A percentile compares a stretch with the other conserved stretches of the same genome.
phyloP scores from a whole-genome alignment of 176 grass and related monocot species.

The Chloris gayana region DNA sequence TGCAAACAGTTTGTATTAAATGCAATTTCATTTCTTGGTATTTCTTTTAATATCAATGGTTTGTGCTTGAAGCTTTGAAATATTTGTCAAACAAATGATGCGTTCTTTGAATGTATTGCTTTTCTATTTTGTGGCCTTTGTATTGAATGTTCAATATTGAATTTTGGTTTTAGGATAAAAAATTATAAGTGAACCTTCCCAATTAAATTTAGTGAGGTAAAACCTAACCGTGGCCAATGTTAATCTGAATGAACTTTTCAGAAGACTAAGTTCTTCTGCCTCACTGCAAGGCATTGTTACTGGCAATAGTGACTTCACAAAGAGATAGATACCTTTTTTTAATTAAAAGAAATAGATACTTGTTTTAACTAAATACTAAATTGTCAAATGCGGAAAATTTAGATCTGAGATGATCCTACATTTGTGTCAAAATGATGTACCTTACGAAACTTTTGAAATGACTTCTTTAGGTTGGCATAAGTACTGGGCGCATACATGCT shows the following conservation, averaged over 20 bases:
- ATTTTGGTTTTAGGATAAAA: background rate
- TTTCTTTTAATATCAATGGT: background rate
- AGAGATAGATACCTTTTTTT: too few species aligned
- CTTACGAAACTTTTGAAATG: slow-evolving; percentile 38
- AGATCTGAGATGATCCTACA: background rate
- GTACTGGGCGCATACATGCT: slow-evolving; percentile 97
- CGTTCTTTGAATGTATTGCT: background rate
- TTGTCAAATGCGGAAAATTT: background rate
- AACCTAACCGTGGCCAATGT: background rate
- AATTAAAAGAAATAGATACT: too few species aligned
- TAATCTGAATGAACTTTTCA: too few species aligned
- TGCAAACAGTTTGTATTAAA: background rate
- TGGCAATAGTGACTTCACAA: background rate
- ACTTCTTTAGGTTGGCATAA: slow-evolving; percentile 88
- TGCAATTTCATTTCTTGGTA: background rate
- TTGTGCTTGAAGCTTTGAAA: slow-evolving; percentile 8
- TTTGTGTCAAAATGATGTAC: background rate
- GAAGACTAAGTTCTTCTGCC: too few species aligned
- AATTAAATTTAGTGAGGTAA: background rate
- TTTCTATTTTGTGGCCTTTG: background rate
- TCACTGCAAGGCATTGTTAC: too few species aligned
- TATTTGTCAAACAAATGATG: background rate
- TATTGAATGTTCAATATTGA: background rate
- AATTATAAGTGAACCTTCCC: background rate
- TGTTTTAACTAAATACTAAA: background rate